A percentile compares a stretch with the other conserved stretches of the same genome.
Evolutionary conservation across 805 yeast species (phyloP).

Genomic region (Debaryomyces hansenii): DNA sequence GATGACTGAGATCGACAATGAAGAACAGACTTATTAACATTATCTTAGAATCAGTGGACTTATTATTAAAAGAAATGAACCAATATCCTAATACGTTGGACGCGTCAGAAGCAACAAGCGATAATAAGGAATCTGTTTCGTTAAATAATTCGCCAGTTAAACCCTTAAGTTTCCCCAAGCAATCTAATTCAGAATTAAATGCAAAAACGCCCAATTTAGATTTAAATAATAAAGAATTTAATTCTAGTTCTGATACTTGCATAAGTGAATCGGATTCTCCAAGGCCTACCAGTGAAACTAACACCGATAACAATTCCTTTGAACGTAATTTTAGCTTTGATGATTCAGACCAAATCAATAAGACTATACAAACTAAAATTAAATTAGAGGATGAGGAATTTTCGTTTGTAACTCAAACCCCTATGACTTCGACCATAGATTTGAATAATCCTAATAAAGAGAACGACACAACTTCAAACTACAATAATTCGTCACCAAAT

Average conservation of each 20-base stretch:
- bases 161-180: constrained; percentile 29
- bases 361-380: constrained; percentile 8
- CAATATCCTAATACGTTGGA: constrained; percentile 7
- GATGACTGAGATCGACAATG: too few relatives aligned
- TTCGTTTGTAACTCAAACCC: constrained; percentile 20
- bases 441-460: constrained; percentile 9
- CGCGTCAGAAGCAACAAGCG: not conserved
- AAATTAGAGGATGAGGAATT: constrained; percentile 22
- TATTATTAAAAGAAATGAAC: constrained; percentile 27
- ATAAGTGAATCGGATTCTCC: constrained; percentile 28
- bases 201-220: not conserved
- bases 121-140: constrained; percentile 6
- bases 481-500: constrained; percentile 27
- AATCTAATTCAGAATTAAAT: not conserved
- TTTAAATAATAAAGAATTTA: constrained; percentile 24
- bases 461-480: constrained; percentile 3
- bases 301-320: constrained; percentile 8
- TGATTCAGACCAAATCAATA: constrained; percentile 9
- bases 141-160: constrained; percentile 29
- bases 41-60: constrained; percentile 27
- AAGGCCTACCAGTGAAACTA: not conserved
- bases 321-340: constrained; percentile 22
- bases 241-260: constrained; percentile 43
- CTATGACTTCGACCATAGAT: constrained; percentile 18
- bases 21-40: constrained; percentile 11